A percentile compares a stretch with the other conserved stretches of the same genome.
phyloP scores from a whole-genome alignment of 1,284 basidiomycete species.

The Cutaneotrichosporon spelunceum region DNA sequence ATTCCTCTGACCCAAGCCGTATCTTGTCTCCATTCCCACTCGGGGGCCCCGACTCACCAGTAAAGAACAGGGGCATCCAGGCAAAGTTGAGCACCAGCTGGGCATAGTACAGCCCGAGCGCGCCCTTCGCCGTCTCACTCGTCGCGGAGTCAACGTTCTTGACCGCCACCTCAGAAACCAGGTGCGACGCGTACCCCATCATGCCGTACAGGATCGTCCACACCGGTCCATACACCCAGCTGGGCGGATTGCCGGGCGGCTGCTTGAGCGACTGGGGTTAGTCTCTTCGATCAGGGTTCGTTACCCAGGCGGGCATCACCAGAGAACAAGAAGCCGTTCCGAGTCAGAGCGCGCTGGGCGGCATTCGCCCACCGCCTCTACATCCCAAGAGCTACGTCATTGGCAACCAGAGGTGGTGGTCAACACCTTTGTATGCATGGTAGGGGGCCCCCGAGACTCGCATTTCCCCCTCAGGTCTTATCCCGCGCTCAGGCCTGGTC shows the following conservation, averaged over 20 bases:
- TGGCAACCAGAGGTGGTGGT: no score
- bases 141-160: constrained; percentile 5
- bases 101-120: constrained; percentile 15
- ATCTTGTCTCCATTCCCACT: no score
- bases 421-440: no score
- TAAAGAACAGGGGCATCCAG: constrained; percentile 31
- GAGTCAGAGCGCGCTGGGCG: no score
- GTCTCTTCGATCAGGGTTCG: background rate
- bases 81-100: constrained; percentile 16
- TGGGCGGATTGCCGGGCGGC: constrained; percentile 16
- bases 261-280: constrained; percentile 15
- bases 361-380: no score
- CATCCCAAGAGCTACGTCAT: no score
- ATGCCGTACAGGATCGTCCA: constrained; percentile 51
- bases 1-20: background rate
- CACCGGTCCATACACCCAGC: constrained; percentile 23
- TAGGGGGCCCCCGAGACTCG: no score
- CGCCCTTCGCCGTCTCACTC: background rate
- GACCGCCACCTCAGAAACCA: constrained; percentile 62
- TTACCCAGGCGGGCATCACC: no score
- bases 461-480: no score
- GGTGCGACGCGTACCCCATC: constrained; percentile 71
- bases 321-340: no score
- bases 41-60: constrained; percentile 52
- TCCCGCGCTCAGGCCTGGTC: background rate